These are phyloP conservation scores for Buddleja alternifolia DNA, from an alignment of 257 asterid genomes.

Conservation along the genomic window DNA sequence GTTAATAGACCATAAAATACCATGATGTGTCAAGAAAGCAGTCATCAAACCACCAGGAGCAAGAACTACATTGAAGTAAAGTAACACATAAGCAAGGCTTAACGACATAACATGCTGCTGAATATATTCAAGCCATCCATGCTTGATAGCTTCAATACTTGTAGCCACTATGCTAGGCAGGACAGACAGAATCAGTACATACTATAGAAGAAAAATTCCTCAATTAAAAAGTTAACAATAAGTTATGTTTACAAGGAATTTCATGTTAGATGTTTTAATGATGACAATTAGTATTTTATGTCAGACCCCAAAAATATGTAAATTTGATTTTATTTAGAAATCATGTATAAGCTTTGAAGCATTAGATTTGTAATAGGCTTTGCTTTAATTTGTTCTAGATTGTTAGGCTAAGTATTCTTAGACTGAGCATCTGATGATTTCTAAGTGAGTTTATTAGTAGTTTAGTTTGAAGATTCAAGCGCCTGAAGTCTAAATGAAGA, in stretches of 20 bases:
- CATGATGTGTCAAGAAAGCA: slow-evolving; percentile 89
- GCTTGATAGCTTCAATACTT: slow-evolving; percentile 72
- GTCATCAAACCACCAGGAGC: slow-evolving; percentile 98
- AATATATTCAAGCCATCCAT: slow-evolving; percentile 89
- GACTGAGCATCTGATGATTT: too few relatives aligned
- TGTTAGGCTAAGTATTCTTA: too few relatives aligned
- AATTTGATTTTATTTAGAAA: too few relatives aligned
- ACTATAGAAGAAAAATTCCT: slow-evolving; percentile 29
- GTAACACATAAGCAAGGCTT: slow-evolving; percentile 88
- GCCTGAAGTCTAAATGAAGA: too few relatives aligned
- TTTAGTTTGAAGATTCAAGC: too few relatives aligned
- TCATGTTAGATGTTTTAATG: too few relatives aligned
- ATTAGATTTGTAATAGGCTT: too few relatives aligned
- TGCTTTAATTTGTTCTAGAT: too few relatives aligned
- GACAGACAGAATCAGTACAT: slow-evolving; percentile 34
- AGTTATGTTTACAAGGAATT: slow-evolving; percentile 60
- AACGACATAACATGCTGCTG: slow-evolving; percentile 98
- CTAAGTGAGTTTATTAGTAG: too few relatives aligned
- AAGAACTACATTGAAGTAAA: slow-evolving; percentile 84
- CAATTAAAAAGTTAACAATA: slow-evolving; percentile 9
- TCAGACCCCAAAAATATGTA: too few relatives aligned
- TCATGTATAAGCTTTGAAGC: too few relatives aligned
- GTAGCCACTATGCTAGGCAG: slow-evolving; percentile 42
- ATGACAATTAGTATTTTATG: too few relatives aligned
- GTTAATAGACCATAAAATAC: slow-evolving; percentile 46